A percentile compares a stretch with the other conserved stretches of the same genome.
Conservation (phyloP, 2,329 filamentous ascomycete genomes). For the Pestalotiopsis sp. region DNA sequence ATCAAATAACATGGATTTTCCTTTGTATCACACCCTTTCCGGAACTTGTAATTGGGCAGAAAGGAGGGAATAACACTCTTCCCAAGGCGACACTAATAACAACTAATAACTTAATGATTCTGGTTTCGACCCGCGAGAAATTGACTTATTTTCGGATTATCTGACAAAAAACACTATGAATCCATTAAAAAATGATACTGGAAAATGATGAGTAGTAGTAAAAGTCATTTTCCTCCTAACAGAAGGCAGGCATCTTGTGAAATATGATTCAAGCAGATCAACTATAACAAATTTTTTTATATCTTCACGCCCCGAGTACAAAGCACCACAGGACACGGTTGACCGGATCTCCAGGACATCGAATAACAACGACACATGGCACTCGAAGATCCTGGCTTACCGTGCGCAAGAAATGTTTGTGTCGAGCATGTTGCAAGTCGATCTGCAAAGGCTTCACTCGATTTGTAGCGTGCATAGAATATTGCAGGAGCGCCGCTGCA, state of each 20-base stretch:
- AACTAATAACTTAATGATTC: not conserved
- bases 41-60: too few relatives aligned
- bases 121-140: slow-evolving; percentile 15
- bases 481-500: slow-evolving; percentile 5
- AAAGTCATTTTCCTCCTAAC: too few relatives aligned
- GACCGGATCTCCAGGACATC: slow-evolving; percentile 19
- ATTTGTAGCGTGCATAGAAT: not conserved
- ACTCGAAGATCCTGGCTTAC: slow-evolving; percentile 14
- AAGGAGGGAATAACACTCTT: not conserved
- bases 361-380: slow-evolving; percentile 17
- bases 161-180: too few relatives aligned
- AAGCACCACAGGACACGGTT: slow-evolving; percentile 14
- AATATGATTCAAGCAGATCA: too few relatives aligned
- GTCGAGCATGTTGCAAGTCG: not conserved
- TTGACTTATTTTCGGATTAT: not conserved
- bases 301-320: slow-evolving; percentile 8
- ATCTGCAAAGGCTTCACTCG: not conserved
- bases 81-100: slow-evolving; percentile 1
- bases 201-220: too few relatives aligned
- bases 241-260: too few relatives aligned
- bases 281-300: too few relatives aligned
- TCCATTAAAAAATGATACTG: too few relatives aligned
- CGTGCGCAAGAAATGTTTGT: slow-evolving; percentile 10
- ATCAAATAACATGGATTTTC: not conserved
- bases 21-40: too few relatives aligned